phyloP scores from a whole-genome alignment of 2,329 filamentous ascomycete genomes.

The Neofusicoccum kwambonambiense region DNA sequence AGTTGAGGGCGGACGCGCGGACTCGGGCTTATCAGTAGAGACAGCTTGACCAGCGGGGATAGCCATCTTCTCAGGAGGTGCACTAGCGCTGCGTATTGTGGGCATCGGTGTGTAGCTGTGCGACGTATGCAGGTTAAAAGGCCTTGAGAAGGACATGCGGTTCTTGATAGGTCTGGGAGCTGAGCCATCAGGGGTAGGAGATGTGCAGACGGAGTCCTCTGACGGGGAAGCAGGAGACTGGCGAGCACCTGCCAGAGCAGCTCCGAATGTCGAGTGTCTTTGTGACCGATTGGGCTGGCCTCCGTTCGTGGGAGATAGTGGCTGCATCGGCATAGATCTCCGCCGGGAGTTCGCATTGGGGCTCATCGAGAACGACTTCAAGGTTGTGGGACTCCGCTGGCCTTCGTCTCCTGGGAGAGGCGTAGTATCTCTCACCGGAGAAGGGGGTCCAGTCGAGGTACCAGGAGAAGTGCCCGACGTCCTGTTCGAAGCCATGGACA shows the following conservation, averaged over 20 bases:
- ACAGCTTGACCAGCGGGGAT: conserved; percentile 1
- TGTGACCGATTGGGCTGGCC: neutral
- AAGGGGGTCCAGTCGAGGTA: conserved; percentile 36
- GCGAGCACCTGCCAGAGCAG: neutral
- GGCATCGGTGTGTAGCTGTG: conserved; percentile 9
- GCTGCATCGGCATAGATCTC: conserved; percentile 39
- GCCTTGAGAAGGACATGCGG: conserved; percentile 17
- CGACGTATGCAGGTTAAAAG: neutral
- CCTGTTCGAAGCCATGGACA: conserved; percentile 37
- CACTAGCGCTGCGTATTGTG: conserved; percentile 9
- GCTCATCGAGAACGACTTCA: conserved; percentile 40
- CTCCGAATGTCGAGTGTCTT: neutral
- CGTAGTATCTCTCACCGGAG: conserved; percentile 33
- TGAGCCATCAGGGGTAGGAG: neutral
- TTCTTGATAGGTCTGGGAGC: conserved; percentile 1
- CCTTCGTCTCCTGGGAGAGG: conserved; percentile 24
- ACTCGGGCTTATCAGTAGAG: neutral
- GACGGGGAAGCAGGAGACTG: neutral
- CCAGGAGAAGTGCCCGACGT: conserved; percentile 37
- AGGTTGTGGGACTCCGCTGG: conserved; percentile 33
- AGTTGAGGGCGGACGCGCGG: neutral
- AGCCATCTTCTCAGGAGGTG: conserved; percentile 6
- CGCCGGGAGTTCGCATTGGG: conserved; percentile 30
- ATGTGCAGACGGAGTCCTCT: neutral
- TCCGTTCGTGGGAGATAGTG: conserved; percentile 20